Evolutionary conservation across 495 filamentous ascomycete species (phyloP).

Genomic region (Tetracladium setigerum): DNA sequence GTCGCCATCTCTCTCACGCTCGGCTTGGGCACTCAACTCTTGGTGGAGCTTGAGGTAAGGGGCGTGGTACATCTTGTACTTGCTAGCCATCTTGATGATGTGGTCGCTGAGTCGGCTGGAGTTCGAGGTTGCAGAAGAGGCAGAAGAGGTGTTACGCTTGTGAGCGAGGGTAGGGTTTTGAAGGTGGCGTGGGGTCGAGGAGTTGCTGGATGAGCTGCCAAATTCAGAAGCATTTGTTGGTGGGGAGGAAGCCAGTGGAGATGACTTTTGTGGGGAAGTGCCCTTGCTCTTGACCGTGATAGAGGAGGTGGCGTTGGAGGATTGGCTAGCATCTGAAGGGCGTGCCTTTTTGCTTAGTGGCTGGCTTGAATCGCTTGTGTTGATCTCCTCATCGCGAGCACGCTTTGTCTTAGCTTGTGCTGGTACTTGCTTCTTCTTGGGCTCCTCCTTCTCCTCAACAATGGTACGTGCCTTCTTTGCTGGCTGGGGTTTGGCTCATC

Average conservation of each 20-base stretch:
- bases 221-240: constrained; percentile 67
- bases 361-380: constrained; percentile 19
- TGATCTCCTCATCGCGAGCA: constrained; percentile 17
- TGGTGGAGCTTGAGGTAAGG: constrained; percentile 56
- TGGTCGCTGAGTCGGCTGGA: constrained; percentile 15
- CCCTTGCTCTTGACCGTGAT: constrained; percentile 10
- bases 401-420: constrained; percentile 26
- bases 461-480: too few relatives aligned
- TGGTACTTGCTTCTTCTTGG: constrained; percentile 21
- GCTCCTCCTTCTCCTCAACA: constrained; percentile 17
- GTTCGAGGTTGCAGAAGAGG: constrained; percentile 19
- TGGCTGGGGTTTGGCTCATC: constrained; percentile 1
- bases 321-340: constrained; percentile 39
- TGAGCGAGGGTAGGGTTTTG: too few relatives aligned
- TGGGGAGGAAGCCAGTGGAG: constrained; percentile 66
- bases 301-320: constrained; percentile 24
- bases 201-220: constrained; percentile 26
- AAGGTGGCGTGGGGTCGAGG: constrained; percentile 30
- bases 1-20: constrained; percentile 40
- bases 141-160: constrained; percentile 16
- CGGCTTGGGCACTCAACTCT: constrained; percentile 44
- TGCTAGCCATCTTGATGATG: constrained; percentile 16
- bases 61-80: constrained; percentile 36
- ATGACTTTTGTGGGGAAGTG: constrained; percentile 53
- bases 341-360: constrained; percentile 23